Percentiles rank a stretch among this genome's conserved stretches.
phyloP scores from a whole-genome alignment of 305 asterid species.

The Fraxinus xanthoxyloides region DNA sequence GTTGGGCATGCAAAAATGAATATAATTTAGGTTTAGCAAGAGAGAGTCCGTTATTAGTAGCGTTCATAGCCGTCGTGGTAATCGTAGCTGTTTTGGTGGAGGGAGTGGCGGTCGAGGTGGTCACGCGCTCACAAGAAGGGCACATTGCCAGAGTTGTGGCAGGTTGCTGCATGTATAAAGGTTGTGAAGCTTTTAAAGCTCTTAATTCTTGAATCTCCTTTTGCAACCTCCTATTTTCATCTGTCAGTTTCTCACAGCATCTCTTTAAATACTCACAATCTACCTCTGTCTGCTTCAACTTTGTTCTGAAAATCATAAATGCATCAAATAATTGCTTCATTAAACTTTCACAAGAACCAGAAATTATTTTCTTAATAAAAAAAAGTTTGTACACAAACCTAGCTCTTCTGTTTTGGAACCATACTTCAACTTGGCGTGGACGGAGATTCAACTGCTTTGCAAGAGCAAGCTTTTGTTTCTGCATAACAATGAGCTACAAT shows the following conservation, averaged over 20 bases:
- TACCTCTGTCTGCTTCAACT: conserved; percentile 92
- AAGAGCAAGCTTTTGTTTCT: conserved; percentile 74
- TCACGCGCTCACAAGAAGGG: conserved; percentile 73
- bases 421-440: conserved; percentile 92
- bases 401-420: conserved; percentile 97
- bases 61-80: conserved; percentile 20
- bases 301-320: conserved; percentile 51
- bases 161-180: conserved; percentile 81
- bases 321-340: conserved; percentile 18
- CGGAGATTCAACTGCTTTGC: conserved; percentile 89
- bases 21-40: conserved; percentile 19
- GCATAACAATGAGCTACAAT: not conserved
- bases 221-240: conserved; percentile 77
- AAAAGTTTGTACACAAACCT: conserved; percentile 41
- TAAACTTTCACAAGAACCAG: conserved; percentile 23
- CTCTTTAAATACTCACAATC: conserved; percentile 92
- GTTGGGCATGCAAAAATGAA: conserved; percentile 30
- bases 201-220: conserved; percentile 85
- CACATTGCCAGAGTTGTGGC: conserved; percentile 93
- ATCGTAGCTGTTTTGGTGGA: conserved; percentile 26
- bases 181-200: conserved; percentile 75
- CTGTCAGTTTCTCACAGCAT: conserved; percentile 81
- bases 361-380: not conserved
- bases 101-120: not conserved
- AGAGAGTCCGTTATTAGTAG: not conserved